Percentiles rank a stretch among this genome's conserved stretches.
phyloP scores from a whole-genome alignment of 805 yeast species.

The Scheffersomyces spartinae region DNA sequence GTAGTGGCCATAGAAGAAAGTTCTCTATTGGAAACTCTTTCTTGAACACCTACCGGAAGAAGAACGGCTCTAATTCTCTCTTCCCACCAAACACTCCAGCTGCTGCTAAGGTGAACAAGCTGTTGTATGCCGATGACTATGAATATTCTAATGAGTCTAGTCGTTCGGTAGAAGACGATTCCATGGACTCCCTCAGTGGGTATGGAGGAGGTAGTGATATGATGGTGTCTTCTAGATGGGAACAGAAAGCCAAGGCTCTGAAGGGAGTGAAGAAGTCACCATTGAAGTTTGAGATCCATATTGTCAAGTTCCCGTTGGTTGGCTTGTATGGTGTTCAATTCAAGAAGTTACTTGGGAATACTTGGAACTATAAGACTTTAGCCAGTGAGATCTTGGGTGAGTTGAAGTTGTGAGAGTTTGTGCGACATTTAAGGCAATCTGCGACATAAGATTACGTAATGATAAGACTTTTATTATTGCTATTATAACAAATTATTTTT shows the following conservation, averaged over 20 bases:
- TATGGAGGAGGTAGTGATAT: constrained; percentile 46
- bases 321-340: constrained; percentile 91
- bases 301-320: constrained; percentile 84
- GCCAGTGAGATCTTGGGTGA: constrained; percentile 76
- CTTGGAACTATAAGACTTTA: constrained; percentile 87
- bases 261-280: constrained; percentile 36
- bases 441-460: not conserved
- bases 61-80: constrained; percentile 27
- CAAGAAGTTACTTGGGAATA: constrained; percentile 85
- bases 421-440: constrained; percentile 1
- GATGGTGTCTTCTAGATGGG: constrained; percentile 48
- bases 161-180: constrained; percentile 59
- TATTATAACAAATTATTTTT: not conserved
- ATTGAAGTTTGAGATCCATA: constrained; percentile 78
- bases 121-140: constrained; percentile 16
- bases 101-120: constrained; percentile 26
- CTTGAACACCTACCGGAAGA: constrained; percentile 36
- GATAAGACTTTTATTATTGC: not conserved
- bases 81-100: constrained; percentile 49
- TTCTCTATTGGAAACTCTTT: constrained; percentile 52
- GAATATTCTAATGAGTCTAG: constrained; percentile 18
- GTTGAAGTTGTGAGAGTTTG: constrained; percentile 37
- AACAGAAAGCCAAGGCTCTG: constrained; percentile 35
- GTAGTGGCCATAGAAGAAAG: constrained; percentile 41
- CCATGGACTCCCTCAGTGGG: constrained; percentile 45